Evolutionary conservation across 257 asterid genomes (phyloP).

Genomic region (Rhazya stricta): DNA sequence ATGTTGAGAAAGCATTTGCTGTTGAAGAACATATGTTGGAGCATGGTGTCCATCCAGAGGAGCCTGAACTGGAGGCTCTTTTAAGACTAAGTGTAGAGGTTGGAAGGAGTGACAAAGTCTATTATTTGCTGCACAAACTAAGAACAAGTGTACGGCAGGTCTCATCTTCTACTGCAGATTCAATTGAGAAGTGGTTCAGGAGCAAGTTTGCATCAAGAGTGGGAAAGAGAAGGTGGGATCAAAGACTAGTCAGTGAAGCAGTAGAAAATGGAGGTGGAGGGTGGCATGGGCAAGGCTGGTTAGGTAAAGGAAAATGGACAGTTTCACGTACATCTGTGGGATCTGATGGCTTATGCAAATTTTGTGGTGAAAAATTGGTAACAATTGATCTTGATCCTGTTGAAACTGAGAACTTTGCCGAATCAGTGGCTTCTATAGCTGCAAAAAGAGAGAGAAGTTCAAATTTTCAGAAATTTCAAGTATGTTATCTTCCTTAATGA

Average conservation of each 20-base stretch:
- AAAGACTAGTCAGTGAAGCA: slow-evolving; percentile 36
- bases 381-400: slow-evolving; percentile 76
- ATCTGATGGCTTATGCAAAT: slow-evolving; percentile 62
- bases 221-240: slow-evolving; percentile 73
- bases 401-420: slow-evolving; percentile 70
- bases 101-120: slow-evolving; percentile 62
- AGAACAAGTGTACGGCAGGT: slow-evolving; percentile 71
- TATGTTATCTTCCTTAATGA: slow-evolving; percentile 24
- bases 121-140: slow-evolving; percentile 65
- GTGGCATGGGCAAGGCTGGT: slow-evolving; percentile 92
- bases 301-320: slow-evolving; percentile 76
- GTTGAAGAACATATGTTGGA: slow-evolving; percentile 72
- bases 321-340: slow-evolving; percentile 44
- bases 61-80: slow-evolving; percentile 69
- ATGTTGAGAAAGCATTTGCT: slow-evolving; percentile 64
- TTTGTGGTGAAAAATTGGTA: slow-evolving; percentile 59
- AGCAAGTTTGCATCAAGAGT: slow-evolving; percentile 61
- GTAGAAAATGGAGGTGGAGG: slow-evolving; percentile 74
- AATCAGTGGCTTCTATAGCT: slow-evolving; percentile 74
- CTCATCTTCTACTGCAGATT: slow-evolving; percentile 53
- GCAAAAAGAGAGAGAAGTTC: slow-evolving; percentile 54
- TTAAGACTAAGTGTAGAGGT: slow-evolving; percentile 54
- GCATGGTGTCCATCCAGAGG: slow-evolving; percentile 65
- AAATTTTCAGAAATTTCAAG: slow-evolving; percentile 80
- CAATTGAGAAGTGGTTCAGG: slow-evolving; percentile 70